These are phyloP conservation scores for Olyra latifolia DNA, from an alignment of 176 grass and related monocot genomes.

Conservation along the genomic window DNA sequence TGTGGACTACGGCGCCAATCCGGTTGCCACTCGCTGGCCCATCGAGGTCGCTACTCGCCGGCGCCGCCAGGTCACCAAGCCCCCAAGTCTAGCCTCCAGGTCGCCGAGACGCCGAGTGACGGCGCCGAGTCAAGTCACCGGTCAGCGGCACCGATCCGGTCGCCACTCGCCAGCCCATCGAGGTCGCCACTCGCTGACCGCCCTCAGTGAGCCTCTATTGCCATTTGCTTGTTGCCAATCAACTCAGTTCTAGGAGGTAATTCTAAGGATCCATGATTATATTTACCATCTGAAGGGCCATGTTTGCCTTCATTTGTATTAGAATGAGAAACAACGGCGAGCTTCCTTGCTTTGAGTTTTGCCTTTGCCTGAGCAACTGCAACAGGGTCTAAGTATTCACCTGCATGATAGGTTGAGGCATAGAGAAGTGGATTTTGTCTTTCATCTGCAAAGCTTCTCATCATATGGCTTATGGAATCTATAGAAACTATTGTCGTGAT, in stretches of 20 bases:
- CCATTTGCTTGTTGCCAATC: constrained; percentile 78
- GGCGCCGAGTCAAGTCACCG: no score
- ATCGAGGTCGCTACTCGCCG: no score
- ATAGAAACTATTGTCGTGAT: constrained; percentile 90
- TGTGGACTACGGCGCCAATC: no score
- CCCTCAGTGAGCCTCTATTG: no score
- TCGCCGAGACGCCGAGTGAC: no score
- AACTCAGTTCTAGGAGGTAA: constrained; percentile 50
- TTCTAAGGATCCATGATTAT: constrained; percentile 32
- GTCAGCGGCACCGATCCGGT: no score
- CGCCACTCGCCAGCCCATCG: no score
- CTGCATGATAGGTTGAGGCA: constrained; percentile 97
- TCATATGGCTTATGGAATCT: constrained; percentile 97
- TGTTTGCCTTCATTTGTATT: constrained; percentile 43
- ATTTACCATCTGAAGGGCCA: constrained; percentile 49
- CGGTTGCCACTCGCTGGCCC: no score
- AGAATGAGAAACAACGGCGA: constrained; percentile 40
- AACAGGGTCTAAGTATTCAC: constrained; percentile 78
- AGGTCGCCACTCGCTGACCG: no score
- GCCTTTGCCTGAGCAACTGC: constrained; percentile 79
- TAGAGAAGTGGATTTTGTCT: constrained; percentile 87
- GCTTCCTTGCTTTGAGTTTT: constrained; percentile 81
- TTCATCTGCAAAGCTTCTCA: constrained; percentile 86
- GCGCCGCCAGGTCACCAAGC: no score
- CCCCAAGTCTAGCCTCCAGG: no score